phyloP scores from a whole-genome alignment of 2,329 filamentous ascomycete genomes.

The Penicillium sp. region DNA sequence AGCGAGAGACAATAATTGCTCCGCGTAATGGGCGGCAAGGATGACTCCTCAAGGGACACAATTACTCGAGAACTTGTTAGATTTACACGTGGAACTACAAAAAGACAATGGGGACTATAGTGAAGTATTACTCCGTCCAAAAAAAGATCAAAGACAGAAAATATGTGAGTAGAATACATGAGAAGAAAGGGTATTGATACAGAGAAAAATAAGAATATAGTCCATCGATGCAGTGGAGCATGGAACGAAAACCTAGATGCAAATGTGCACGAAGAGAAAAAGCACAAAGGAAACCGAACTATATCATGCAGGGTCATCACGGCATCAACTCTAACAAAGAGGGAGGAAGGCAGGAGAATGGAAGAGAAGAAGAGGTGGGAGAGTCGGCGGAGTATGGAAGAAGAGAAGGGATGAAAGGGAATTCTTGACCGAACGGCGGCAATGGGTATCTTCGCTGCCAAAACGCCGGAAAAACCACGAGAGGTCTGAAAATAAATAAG shows the following conservation, averaged over 20 bases:
- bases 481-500: conserved; percentile 15
- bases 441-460: conserved; percentile 30
- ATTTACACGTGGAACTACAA: background rate
- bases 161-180: background rate
- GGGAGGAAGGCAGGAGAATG: background rate
- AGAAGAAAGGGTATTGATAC: conserved; percentile 1
- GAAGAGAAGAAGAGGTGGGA: background rate
- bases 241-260: background rate
- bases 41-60: background rate
- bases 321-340: conserved; percentile 8
- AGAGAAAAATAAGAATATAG: background rate
- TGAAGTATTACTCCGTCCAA: background rate
- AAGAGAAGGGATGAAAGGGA: background rate
- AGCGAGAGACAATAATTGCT: background rate
- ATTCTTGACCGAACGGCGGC: conserved; percentile 13
- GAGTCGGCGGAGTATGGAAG: background rate
- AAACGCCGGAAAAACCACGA: conserved; percentile 26
- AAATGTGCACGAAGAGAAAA: conserved; percentile 5
- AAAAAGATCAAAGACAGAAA: background rate
- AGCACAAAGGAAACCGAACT: background rate
- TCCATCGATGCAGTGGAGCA: background rate
- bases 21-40: background rate
- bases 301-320: conserved; percentile 10
- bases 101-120: background rate
- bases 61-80: background rate